Base-by-base conservation (phyloP, 148 eudicot genomes). In the Heliamphora exappendiculata region DNA sequence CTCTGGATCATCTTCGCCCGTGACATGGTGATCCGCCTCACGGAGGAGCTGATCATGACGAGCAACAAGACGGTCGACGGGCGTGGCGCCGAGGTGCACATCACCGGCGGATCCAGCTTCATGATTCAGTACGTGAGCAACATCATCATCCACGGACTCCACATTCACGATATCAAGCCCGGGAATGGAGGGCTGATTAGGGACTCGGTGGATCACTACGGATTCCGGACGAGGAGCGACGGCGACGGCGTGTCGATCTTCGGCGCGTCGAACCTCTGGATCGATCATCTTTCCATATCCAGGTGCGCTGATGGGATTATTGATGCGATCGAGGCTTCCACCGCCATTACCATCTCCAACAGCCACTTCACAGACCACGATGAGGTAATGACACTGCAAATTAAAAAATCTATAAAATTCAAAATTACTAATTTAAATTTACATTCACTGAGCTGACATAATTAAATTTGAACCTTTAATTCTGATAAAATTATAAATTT, bases 301-400 rank as follows among this genome's bases (percentile, higher is more conserved):
- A 74, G 80, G 13, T 64, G 81, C 20, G 37, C 82, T 0, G 95
- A 91, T 73, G 95, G 95, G 7, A 84, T 91, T 7, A 82, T 91
- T 28, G 94, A 91, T 49, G 78, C 79, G 5, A 82, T 88, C 75
- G 71, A 80, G 78, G 95, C 88, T 17, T 91, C 92, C 13, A 91
- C 95, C 12, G 95, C 90, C 19, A 81, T 91, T 54, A 91, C 95
- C 66, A 87, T 91, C 75, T 91, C 95, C 53, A 90, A 90, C 77
- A 79, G 85, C 67, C 88, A 87, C 65, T 85, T 90, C 84, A 81
- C 84, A 29, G 54, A 84, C 59, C 94, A 90, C 78, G 83, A 90
- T 55, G 85, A 90, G 85, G 93, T 89, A n/a, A n/a, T n/a, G n/a
- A n/a, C n/a, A n/a, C n/a, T n/a, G n/a, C n/a, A n/a, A n/a, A n/a